These are phyloP conservation scores for Suillus sp. DNA, from an alignment of 768 basidiomycete genomes.

Conservation along the genomic window DNA sequence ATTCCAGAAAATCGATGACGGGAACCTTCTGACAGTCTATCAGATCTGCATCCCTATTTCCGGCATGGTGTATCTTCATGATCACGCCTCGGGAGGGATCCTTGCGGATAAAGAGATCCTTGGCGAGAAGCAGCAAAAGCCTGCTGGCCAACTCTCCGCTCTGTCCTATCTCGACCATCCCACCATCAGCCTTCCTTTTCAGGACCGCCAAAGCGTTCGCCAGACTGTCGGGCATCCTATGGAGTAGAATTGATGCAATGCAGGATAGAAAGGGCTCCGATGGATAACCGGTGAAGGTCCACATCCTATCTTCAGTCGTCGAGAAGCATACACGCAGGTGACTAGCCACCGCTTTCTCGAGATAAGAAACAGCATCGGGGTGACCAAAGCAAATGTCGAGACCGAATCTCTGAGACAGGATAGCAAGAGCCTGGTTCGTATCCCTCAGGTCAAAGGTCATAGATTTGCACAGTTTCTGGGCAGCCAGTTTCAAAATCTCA, in stretches of 20 bases:
- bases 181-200: too few species aligned
- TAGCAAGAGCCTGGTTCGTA: conserved; percentile 6
- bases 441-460: neutral
- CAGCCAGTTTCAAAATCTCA: neutral
- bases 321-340: conserved; percentile 17
- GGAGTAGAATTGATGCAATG: neutral
- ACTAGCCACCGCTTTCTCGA: conserved; percentile 16
- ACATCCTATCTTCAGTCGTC: conserved; percentile 13
- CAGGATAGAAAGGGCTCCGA: conserved; percentile 24
- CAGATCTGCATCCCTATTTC: too few species aligned
- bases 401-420: conserved; percentile 17
- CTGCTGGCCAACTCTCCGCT: too few species aligned
- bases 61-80: too few species aligned
- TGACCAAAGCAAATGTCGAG: conserved; percentile 11
- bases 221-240: neutral
- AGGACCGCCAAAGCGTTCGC: too few species aligned
- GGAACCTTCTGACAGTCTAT: too few species aligned
- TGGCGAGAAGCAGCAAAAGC: too few species aligned
- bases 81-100: too few species aligned
- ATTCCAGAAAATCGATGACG: neutral
- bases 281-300: conserved; percentile 20
- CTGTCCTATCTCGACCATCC: too few species aligned
- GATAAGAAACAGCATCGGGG: neutral
- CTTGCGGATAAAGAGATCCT: too few species aligned
- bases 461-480: neutral